Conservation (phyloP, 2,329 filamentous ascomycete species). For the Trichophaea hybrida region DNA sequence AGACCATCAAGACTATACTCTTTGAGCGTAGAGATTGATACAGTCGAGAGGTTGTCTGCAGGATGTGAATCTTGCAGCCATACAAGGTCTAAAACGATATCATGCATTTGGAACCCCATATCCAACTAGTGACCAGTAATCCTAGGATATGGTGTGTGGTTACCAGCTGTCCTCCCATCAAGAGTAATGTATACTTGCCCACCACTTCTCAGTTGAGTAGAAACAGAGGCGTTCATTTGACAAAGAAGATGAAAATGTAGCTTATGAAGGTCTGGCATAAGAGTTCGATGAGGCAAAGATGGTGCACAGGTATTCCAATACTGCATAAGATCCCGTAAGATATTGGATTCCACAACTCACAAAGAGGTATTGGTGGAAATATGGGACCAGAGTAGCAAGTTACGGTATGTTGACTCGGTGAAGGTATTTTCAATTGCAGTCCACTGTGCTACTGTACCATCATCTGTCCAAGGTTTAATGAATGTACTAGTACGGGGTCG, state of each 20-base stretch:
- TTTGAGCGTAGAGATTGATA: not conserved
- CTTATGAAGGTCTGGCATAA: not conserved
- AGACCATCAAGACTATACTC: not conserved
- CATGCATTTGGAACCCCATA: not conserved
- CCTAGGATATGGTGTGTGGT: constrained; percentile 5
- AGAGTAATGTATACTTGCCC: constrained; percentile 3
- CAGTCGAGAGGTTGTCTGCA: not conserved
- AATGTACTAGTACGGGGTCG: too few relatives aligned
- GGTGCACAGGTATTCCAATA: not conserved
- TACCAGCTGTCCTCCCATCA: constrained; percentile 3
- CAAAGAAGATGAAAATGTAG: not conserved
- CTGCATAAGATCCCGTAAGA: not conserved
- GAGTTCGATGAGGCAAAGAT: not conserved
- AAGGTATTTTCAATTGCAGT: not conserved
- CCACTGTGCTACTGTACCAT: too few relatives aligned
- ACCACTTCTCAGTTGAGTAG: not conserved
- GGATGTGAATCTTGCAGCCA: constrained; percentile 3
- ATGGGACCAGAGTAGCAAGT: not conserved
- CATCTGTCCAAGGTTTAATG: too few relatives aligned
- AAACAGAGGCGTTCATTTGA: not conserved
- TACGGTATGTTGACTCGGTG: not conserved
- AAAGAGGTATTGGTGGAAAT: constrained; percentile 3
- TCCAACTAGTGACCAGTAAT: constrained; percentile 11
- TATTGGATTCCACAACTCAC: not conserved
- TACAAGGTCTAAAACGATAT: constrained; percentile 1